Base-by-base conservation (phyloP, 495 filamentous ascomycete species). In the Friedmanniomyces endolithicus region DNA sequence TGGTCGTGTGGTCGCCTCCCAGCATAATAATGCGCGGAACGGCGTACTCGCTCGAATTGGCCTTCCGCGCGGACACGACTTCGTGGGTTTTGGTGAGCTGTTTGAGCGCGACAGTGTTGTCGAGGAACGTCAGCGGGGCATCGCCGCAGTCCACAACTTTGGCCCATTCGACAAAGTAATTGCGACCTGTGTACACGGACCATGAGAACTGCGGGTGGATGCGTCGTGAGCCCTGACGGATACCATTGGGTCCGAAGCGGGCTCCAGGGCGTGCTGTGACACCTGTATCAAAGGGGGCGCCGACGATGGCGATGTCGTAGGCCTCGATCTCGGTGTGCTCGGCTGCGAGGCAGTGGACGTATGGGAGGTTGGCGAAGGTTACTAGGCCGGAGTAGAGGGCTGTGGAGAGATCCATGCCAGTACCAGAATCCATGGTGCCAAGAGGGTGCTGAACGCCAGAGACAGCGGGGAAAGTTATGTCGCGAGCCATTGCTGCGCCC, bases 221-320 rank as follows among this genome's bases (percentile, higher is more conserved):
- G 24, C 75, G 62, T 40, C 69, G 63, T 3, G 74, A 75, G 1
- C 73, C 75, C 25, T 65, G 64, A 24, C 75, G 71, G 48, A 78
- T 76, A 16, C 73, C 75, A 39, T 57, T 57, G 1, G 75, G 75
- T 12, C 75, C 75, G 55, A 69, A 78, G 9, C 75, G 64, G 22
- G 74, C 73, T n/a, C 75, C 75, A 12, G 71, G 75, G 29, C 75
- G 60, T 46, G 64, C 72, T 4, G 74, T 77, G 14, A 75, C 73
- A 16, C 56, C 68, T 19, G 75, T 78, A 62, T 78, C 75, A 59
- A 78, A 78, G 7, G 75, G 75, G 6, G 74, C 75, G 73, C 86
- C 86, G 25, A 94, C 63, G 66, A 94, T 52, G 19, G 87, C 87
- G 67, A 92, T 90, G 56, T 94, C 87, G 62, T 82, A 92, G 62